Base-by-base conservation (phyloP, 192 early-diverging fungal genomes). In the Coemansia sp. region DNA sequence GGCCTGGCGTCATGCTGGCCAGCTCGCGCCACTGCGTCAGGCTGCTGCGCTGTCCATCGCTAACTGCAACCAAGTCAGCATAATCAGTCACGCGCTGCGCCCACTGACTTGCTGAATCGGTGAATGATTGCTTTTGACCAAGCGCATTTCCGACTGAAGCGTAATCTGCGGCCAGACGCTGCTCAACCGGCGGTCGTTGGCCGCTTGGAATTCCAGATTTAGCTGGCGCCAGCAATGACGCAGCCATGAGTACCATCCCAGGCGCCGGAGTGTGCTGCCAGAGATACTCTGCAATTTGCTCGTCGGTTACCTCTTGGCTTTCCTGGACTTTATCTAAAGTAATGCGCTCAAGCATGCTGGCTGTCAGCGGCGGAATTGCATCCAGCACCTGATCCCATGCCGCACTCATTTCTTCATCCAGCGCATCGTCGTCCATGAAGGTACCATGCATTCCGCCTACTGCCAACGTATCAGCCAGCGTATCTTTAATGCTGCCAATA, bases 311-410 rank as follows among this genome's bases (percentile, higher is more conserved):
- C 11, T 58, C 37, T 21, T 5, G 10, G 3, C 20, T 23, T n/a
- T 15, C 47, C 17, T 15, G 1, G 17, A 5, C 1, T 19, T 7
- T 17, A 20, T 19, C 7, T 7, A 17, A 20, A 36, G 34, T 57
- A 22, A 44, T 58, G n/a, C 20, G 42, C 48, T 54, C 65, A 12
- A 68, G 37, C 60, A 62, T 67, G 48, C 47, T 37, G 8, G 56
- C 11, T 1, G 64, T 40, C 55, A 75, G 53, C 14, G 52, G 42
- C 7, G 72, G 78, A 37, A 81, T 81, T 5, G 60, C 64, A 1
- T 65, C 40, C 17, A 81, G 62, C 15, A 81, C 69, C 15, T 69
- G 66, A 52, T 81, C 72, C 78, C 78, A 81, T 10, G 68, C 78
- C 3, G 68, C 78, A 8, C 61, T 38, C 60, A 71, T 69, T 22